Evolutionary conservation across 2,329 filamentous ascomycete genomes (phyloP), one percentile per base, ranked within the genome.

Genomic region (Colletotrichum falcatum): DNA sequence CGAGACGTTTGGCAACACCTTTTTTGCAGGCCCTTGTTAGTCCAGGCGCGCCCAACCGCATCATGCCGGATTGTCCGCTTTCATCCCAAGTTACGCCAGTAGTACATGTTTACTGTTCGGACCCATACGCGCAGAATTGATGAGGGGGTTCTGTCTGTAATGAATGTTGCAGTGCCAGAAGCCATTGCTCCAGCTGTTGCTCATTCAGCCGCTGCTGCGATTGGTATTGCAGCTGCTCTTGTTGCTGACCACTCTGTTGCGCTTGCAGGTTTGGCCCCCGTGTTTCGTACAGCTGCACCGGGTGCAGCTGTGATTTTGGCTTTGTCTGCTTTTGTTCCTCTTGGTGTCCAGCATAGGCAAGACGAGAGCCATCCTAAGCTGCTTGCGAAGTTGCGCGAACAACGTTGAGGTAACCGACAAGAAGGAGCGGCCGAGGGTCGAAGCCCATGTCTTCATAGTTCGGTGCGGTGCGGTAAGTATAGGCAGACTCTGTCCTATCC

Each of bases 371-470:
- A 23, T 55, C 53, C 69, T 72, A 73, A 23, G 65, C 66, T 58
- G 66, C 39, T 26, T 62, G 60, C 23, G 70, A 62, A 23, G 56
- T 66, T 51, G 63, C 60, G 55, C 73, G 66, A 53, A 74, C 65
- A 37, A 71, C 54, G 58, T 74, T 73, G 61, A 85, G 76, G 58
- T 84, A 85, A 8, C 83, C 83, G 8, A 65, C 72, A 37, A 79
- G 78, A 39, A 83, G 77, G 55, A 84, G 74, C 11, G 75, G 73
- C 23, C 79, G 76, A 23, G 82, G 81, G 55, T 83, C 80, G 66
- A 84, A 83, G 0, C 82, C 83, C 35, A 83, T 75, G 59, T 82
- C 79, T 73, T 83, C 78, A 76, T 85, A 81, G 74, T 82, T 63
- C 70, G 75, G 55, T 75, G 75, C 39, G 65, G 71, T 51, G 26